Evolutionary conservation across 495 filamentous ascomycete species (phyloP).

Genomic region (Aspergillus olivimuriae): DNA sequence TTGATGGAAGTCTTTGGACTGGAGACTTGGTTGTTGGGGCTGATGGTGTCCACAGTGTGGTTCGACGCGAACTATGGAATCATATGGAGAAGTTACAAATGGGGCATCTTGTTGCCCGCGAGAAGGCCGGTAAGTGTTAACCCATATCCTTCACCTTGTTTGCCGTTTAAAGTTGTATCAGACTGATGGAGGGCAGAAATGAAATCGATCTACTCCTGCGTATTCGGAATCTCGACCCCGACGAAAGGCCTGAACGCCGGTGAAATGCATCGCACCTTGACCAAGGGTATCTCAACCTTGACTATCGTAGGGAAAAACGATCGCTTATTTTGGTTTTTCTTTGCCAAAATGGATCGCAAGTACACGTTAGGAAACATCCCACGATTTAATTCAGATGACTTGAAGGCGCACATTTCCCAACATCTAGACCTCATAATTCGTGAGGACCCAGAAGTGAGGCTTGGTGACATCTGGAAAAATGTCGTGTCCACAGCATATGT

Average conservation of each 20-base stretch:
- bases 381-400: slow-evolving; percentile 17
- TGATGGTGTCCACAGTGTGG: slow-evolving; percentile 42
- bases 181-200: slow-evolving; percentile 13
- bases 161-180: not conserved
- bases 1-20: slow-evolving; percentile 16
- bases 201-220: slow-evolving; percentile 12
- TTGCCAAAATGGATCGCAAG: slow-evolving; percentile 32
- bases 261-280: slow-evolving; percentile 2
- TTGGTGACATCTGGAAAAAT: slow-evolving; percentile 3
- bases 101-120: slow-evolving; percentile 1
- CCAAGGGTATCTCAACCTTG: slow-evolving; percentile 4
- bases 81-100: slow-evolving; percentile 5
- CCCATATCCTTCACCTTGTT: not conserved
- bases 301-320: slow-evolving; percentile 12
- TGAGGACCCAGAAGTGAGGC: not conserved
- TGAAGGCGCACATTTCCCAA: not conserved
- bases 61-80: slow-evolving; percentile 31
- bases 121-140: slow-evolving; percentile 8
- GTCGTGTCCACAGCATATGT: not conserved
- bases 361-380: slow-evolving; percentile 26
- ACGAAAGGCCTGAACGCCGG: slow-evolving; percentile 6
- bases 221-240: slow-evolving; percentile 15
- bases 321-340: slow-evolving; percentile 25
- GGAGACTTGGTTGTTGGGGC: slow-evolving; percentile 36
- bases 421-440: not conserved